Evolutionary conservation across 2,329 filamentous ascomycete species (phyloP).

Genomic region (Magnaporthiopsis rhizophila): DNA sequence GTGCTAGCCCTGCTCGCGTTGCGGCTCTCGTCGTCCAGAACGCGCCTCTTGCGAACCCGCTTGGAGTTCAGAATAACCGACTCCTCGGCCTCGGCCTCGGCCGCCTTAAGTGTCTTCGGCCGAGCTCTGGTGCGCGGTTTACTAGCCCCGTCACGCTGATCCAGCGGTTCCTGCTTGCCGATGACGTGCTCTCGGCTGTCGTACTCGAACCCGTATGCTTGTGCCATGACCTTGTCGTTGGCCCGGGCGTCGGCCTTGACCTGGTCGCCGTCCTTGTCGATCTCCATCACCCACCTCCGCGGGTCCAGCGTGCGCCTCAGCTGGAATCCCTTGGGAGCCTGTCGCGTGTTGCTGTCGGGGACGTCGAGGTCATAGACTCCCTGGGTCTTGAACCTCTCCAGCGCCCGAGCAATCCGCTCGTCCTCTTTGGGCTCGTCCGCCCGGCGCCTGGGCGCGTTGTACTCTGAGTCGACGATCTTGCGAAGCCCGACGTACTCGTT

Average conservation of each 20-base stretch:
- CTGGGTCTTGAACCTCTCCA: constrained; percentile 23
- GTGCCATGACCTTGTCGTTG: constrained; percentile 51
- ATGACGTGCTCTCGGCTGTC: constrained; percentile 50
- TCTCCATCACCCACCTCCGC: constrained; percentile 28
- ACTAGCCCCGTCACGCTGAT: constrained; percentile 46
- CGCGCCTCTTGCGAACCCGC: constrained; percentile 43
- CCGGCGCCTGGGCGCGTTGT: constrained; percentile 47
- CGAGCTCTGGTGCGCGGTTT: constrained; percentile 45
- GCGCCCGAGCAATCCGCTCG: constrained; percentile 30
- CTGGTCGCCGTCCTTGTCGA: constrained; percentile 35
- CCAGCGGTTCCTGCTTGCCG: constrained; percentile 50
- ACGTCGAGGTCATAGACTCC: constrained; percentile 21
- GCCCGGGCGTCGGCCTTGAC: constrained; percentile 35
- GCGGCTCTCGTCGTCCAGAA: constrained; percentile 43
- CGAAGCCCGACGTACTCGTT: constrained; percentile 43
- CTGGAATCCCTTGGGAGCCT: constrained; percentile 21
- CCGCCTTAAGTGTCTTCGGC: constrained; percentile 50
- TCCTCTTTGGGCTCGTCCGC: constrained; percentile 26
- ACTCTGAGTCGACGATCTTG: constrained; percentile 47
- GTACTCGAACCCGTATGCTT: constrained; percentile 53
- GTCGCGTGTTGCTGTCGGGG: constrained; percentile 28
- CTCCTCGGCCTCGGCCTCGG: constrained; percentile 38
- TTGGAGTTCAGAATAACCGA: constrained; percentile 39
- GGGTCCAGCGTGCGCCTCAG: constrained; percentile 6
- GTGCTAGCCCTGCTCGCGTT: constrained; percentile 44